phyloP scores from a whole-genome alignment of 495 filamentous ascomycete genomes.

The Penicillium coprophilum region DNA sequence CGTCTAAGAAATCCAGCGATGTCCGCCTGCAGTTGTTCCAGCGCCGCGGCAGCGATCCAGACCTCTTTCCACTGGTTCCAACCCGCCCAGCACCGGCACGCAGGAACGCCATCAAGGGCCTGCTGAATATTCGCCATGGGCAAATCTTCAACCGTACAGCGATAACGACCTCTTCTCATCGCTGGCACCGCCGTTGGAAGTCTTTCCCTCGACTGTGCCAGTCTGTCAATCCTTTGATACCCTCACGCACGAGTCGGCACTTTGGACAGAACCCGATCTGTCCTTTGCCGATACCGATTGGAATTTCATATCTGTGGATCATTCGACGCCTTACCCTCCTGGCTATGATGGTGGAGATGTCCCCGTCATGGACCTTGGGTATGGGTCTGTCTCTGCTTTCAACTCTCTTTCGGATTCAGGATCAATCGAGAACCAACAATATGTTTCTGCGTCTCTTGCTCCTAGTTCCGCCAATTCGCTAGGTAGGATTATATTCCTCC shows the following conservation, averaged over 20 bases:
- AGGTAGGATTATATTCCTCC: slow-evolving; percentile 15
- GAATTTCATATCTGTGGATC: slow-evolving; percentile 23
- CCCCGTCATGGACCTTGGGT: slow-evolving; percentile 16
- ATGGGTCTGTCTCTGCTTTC: slow-evolving; percentile 22
- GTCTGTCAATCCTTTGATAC: slow-evolving; percentile 23
- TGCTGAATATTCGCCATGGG: slow-evolving; percentile 18
- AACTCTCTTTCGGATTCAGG: slow-evolving; percentile 30
- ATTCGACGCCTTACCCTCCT: slow-evolving; percentile 13
- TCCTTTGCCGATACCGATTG: slow-evolving; percentile 29
- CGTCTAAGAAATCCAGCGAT: slow-evolving; percentile 31
- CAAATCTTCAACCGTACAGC: slow-evolving; percentile 12
- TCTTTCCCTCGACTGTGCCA: slow-evolving; percentile 19
- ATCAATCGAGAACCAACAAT: slow-evolving; percentile 16
- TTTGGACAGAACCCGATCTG: slow-evolving; percentile 28
- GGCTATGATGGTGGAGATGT: slow-evolving; percentile 19
- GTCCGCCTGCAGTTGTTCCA: slow-evolving; percentile 23
- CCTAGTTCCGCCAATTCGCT: slow-evolving; percentile 28
- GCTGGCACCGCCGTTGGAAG: slow-evolving; percentile 17
- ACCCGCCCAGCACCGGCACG: slow-evolving; percentile 15
- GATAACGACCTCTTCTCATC: slow-evolving; percentile 19
- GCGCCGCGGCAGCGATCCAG: slow-evolving; percentile 26
- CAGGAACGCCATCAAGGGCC: slow-evolving; percentile 21
- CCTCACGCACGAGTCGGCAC: slow-evolving; percentile 25
- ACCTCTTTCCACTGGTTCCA: slow-evolving; percentile 21
- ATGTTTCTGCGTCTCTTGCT: slow-evolving; percentile 12